A percentile compares a stretch with the other conserved stretches of the same genome.
Conservation (phyloP, 352 stramenopile genomes). For the Salisapilia sapeloensis region DNA sequence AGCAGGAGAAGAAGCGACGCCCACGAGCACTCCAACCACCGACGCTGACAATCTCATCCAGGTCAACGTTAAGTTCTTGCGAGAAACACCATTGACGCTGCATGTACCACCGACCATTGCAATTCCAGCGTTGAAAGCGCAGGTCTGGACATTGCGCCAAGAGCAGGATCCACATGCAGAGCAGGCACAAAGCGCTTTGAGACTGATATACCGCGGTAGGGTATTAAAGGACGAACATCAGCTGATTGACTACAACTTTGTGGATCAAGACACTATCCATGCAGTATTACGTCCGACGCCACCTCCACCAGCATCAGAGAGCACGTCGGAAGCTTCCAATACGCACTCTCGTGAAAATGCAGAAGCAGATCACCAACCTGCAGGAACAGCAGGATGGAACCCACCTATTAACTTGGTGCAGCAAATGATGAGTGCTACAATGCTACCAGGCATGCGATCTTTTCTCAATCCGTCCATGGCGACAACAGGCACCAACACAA, state of each 20-base stretch:
- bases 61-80: constrained; percentile 28
- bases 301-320: neutral
- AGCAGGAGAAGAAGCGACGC: no score
- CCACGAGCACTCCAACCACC: no score
- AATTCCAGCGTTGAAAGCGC: constrained; percentile 11
- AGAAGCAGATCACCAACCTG: no score
- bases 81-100: constrained; percentile 11
- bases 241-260: constrained; percentile 13
- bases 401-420: no score
- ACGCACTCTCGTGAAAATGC: no score
- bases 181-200: constrained; percentile 3
- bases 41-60: constrained; percentile 3
- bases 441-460: no score
- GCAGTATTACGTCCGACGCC: constrained; percentile 11
- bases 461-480: no score
- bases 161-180: constrained; percentile 2
- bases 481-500: no score
- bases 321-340: no score
- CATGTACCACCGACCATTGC: constrained; percentile 4
- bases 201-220: constrained; percentile 35
- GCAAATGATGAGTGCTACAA: no score
- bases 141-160: constrained; percentile 2
- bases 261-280: constrained; percentile 19
- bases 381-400: no score
- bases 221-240: constrained; percentile 20